Evolutionary conservation across 495 filamentous ascomycete genomes (phyloP).

Genomic region (Talaromyces proteolyticus): DNA sequence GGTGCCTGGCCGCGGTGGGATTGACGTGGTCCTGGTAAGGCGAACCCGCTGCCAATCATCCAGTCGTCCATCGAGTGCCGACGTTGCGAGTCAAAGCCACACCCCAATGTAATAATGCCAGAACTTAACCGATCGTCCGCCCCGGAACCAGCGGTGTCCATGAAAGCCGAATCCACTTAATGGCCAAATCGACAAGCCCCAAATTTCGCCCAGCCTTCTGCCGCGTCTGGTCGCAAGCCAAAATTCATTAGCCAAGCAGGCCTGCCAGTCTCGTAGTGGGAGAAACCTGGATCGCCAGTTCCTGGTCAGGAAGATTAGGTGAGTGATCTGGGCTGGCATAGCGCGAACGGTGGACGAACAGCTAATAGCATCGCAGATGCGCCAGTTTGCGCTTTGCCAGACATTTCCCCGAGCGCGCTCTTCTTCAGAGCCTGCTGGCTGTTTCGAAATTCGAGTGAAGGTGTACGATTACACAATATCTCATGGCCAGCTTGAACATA

Average conservation of each 20-base stretch:
- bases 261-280: no score
- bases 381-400: neutral
- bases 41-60: no score
- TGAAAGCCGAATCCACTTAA: conserved; percentile 5
- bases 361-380: neutral
- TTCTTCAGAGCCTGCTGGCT: neutral
- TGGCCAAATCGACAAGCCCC: no score
- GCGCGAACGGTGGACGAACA: neutral
- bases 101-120: neutral
- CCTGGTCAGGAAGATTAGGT: neutral
- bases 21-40: no score
- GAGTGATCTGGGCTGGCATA: neutral
- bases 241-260: no score
- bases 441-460: no score
- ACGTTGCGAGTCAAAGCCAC: conserved; percentile 9
- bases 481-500: no score
- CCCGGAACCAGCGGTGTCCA: conserved; percentile 7
- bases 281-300: neutral
- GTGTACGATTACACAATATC: no score
- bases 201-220: no score
- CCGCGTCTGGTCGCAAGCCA: no score
- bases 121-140: neutral
- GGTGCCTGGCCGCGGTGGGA: no score
- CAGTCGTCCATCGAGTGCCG: no score
- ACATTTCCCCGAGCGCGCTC: neutral